Evolutionary conservation across 345 rosid genomes (phyloP).

Genomic region (Arabidopsis thaliana): DNA sequence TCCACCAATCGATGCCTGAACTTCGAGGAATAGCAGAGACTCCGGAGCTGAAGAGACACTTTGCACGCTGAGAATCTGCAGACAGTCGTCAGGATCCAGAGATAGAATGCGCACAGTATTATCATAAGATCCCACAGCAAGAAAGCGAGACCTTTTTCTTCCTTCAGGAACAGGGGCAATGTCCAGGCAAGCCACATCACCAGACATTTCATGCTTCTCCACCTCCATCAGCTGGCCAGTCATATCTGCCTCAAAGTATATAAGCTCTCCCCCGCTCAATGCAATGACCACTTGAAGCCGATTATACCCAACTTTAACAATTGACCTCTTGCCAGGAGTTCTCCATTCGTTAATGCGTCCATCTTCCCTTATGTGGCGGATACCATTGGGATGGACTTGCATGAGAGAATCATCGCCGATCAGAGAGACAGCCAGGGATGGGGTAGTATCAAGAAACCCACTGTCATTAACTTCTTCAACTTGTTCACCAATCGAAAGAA

Average conservation of each 20-base stretch:
- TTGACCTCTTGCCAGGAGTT: conserved; percentile 98
- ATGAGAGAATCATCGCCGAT: conserved; percentile 95
- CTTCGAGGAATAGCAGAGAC: conserved; percentile 97
- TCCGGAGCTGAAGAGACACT: conserved; percentile 98
- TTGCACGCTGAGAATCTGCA: conserved; percentile 95
- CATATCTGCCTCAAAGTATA: conserved; percentile 96
- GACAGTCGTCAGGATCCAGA: conserved; percentile 97
- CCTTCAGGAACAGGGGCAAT: conserved; percentile 99
- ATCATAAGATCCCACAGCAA: conserved; percentile 97
- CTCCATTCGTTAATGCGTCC: conserved; percentile 99
- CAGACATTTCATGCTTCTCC: conserved; percentile 98
- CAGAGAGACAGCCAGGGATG: conserved; percentile 84
- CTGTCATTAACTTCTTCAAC: conserved; percentile 98
- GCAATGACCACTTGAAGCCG: conserved; percentile 97
- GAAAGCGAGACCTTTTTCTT: conserved; percentile 96
- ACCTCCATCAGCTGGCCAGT: conserved; percentile 98
- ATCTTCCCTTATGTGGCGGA: conserved; percentile 96
- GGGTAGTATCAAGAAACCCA: conserved; percentile 97
- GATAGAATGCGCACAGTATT: conserved; percentile 89
- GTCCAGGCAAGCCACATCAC: conserved; percentile 98
- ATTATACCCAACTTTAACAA: conserved; percentile 96
- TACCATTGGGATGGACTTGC: conserved; percentile 99
- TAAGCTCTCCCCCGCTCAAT: conserved; percentile 95
- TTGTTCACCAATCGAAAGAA: conserved; percentile 97
- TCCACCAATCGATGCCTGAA: conserved; percentile 93